Conservation (phyloP, 768 basidiomycete species). For the Lactifluus volemus region DNA sequence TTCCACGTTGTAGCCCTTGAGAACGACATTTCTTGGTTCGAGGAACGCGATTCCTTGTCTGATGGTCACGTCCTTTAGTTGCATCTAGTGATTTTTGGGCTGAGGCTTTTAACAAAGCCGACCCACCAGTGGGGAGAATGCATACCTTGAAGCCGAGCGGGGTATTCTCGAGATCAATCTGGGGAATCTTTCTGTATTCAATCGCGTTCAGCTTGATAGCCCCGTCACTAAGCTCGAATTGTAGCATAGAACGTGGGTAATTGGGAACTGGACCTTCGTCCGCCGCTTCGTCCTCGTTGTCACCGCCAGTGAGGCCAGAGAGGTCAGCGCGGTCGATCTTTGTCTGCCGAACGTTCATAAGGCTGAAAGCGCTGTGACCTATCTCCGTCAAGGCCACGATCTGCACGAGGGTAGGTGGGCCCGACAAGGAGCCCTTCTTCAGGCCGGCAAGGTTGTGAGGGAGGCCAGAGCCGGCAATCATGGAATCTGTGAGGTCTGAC, state of each 20-base stretch:
- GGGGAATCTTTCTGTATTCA: conserved; percentile 62
- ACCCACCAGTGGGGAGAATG: neutral
- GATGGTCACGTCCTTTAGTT: conserved; percentile 59
- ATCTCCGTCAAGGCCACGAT: conserved; percentile 76
- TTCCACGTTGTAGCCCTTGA: conserved; percentile 54
- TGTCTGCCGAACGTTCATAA: conserved; percentile 60
- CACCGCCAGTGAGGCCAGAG: conserved; percentile 37
- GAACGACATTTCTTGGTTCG: conserved; percentile 53
- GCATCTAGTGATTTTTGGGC: conserved; percentile 37
- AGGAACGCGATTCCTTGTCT: conserved; percentile 69
- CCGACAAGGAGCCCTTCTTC: conserved; percentile 31
- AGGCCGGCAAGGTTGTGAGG: conserved; percentile 35
- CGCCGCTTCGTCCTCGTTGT: conserved; percentile 43
- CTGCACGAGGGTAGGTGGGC: conserved; percentile 61
- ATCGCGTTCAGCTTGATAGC: conserved; percentile 56
- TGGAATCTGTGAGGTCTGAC: conserved; percentile 67
- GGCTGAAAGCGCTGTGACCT: conserved; percentile 70
- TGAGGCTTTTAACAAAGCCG: neutral
- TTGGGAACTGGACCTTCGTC: conserved; percentile 72
- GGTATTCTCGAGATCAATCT: conserved; percentile 65
- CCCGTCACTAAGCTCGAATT: conserved; percentile 75
- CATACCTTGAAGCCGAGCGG: conserved; percentile 75
- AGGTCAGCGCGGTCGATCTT: conserved; percentile 51
- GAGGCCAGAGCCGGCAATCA: conserved; percentile 60
- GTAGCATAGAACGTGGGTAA: conserved; percentile 76